These are phyloP conservation scores for Peronospora belbahrii DNA, from an alignment of 352 stramenopile genomes.

Conservation along the genomic window DNA sequence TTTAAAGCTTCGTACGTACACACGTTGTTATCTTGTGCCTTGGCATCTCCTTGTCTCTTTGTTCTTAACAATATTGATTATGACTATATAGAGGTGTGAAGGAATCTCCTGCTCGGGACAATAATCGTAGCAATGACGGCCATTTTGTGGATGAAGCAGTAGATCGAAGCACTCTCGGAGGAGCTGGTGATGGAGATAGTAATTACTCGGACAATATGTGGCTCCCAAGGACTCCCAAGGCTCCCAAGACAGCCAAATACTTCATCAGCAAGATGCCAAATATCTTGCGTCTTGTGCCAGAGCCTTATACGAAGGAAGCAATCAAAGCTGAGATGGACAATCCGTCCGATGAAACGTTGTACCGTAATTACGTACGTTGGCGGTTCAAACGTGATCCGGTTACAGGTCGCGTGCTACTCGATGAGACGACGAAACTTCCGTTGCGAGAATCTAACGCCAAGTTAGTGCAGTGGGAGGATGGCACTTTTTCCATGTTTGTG, in stretches of 20 bases:
- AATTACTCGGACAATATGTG: constrained; percentile 50
- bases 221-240: constrained; percentile 71
- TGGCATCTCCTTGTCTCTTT: neutral
- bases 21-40: neutral
- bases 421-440: constrained; percentile 48
- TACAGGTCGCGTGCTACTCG: constrained; percentile 51
- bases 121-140: constrained; percentile 38
- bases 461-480: constrained; percentile 83
- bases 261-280: constrained; percentile 84
- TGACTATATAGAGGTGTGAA: constrained; percentile 60
- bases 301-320: constrained; percentile 65
- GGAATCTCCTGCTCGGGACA: constrained; percentile 66
- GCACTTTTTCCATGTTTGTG: constrained; percentile 81
- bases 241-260: constrained; percentile 44
- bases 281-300: constrained; percentile 70
- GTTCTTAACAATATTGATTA: constrained; percentile 2
- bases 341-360: constrained; percentile 75
- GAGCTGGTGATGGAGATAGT: constrained; percentile 27
- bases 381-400: constrained; percentile 56
- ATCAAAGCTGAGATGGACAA: constrained; percentile 80
- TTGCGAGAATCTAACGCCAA: constrained; percentile 74
- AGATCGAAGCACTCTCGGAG: constrained; percentile 16
- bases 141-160: constrained; percentile 38
- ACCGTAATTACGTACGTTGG: constrained; percentile 85
- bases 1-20: constrained; percentile 76